These are phyloP conservation scores for Epichloe elymi DNA, from an alignment of 2,329 filamentous ascomycete genomes.

Conservation along the genomic window DNA sequence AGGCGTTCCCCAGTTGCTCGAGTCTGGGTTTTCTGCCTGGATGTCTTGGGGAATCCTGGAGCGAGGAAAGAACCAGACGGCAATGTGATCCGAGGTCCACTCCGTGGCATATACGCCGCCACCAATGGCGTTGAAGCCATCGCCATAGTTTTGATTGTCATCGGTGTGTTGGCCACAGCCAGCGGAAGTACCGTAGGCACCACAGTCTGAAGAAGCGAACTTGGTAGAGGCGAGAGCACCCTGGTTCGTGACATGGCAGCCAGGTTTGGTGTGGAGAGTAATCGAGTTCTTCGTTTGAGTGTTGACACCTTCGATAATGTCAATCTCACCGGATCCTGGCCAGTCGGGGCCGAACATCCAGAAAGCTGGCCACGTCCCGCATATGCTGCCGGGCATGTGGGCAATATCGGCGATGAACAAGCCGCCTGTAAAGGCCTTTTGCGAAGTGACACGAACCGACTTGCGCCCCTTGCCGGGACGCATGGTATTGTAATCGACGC, in stretches of 20 bases:
- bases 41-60: conserved; percentile 51
- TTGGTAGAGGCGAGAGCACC: conserved; percentile 33
- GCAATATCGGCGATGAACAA: conserved; percentile 60
- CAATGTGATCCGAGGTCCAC: conserved; percentile 62
- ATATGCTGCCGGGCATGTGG: conserved; percentile 62
- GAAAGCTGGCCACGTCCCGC: conserved; percentile 67
- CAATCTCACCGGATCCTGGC: conserved; percentile 61
- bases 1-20: conserved; percentile 55
- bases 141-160: conserved; percentile 45
- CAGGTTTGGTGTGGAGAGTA: conserved; percentile 52
- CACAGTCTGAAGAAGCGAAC: conserved; percentile 42
- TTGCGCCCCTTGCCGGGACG: conserved; percentile 46
- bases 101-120: conserved; percentile 65
- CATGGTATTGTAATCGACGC: conserved; percentile 49
- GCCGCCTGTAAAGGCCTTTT: conserved; percentile 51
- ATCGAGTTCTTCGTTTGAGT: conserved; percentile 43
- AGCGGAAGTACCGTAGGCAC: conserved; percentile 32
- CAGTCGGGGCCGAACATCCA: conserved; percentile 56
- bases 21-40: conserved; percentile 44
- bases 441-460: conserved; percentile 58
- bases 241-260: conserved; percentile 42
- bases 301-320: conserved; percentile 71
- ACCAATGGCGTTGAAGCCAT: conserved; percentile 54
- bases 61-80: conserved; percentile 72
- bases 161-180: conserved; percentile 47